Base-by-base conservation (phyloP, 1,139 yeast species). In the Geotrichum carabidarum region DNA sequence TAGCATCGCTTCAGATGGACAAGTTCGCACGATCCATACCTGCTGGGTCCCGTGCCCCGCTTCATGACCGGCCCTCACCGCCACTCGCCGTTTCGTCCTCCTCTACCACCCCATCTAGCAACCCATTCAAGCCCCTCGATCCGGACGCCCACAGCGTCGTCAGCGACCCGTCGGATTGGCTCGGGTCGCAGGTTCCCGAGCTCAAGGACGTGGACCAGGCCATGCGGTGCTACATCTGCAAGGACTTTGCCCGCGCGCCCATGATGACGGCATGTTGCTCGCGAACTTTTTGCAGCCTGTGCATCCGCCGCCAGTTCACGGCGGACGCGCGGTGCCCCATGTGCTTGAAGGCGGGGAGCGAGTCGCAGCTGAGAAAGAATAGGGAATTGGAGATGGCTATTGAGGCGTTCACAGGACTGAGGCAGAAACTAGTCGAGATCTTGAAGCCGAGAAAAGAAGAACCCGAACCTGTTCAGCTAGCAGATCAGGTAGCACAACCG, bases 251-350 rank as follows among this genome's bases (percentile, higher is more conserved):
- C 58, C 77, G 73, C 46, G 91, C 94, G 0, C 98, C 99, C 1
- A 90, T 89, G 54, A 73, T 86, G 45, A 87, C 97, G 0, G 78
- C 84, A 6, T 85, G 87, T 48, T 85, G 87, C 48, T 40, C 44
- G 4, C 98, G 93, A 67, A 84, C 94, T 0, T 93, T 90, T 67
- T 93, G 99, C 68, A 89, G 96, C 0, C 77, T 84, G 22, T 93
- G 99, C 68, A 87, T 93, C 38, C 77, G 97, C 58, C 80, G 86
- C 59, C 82, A 84, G 59, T 71, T 91, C 48, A 74, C 82, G 27
- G 72, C 71, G 44, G 81, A 80, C 38, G 78, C 78, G 41, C 73
- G 78, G 56, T 93, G 98, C 66, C 98, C 98, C 0, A 71, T 87
- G 51, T 93, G 99, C 68, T 32, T 44, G 42, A 78, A 85, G 40